Evolutionary conservation across 345 rosid species (phyloP).

Genomic region (Eucalyptus pumila): DNA sequence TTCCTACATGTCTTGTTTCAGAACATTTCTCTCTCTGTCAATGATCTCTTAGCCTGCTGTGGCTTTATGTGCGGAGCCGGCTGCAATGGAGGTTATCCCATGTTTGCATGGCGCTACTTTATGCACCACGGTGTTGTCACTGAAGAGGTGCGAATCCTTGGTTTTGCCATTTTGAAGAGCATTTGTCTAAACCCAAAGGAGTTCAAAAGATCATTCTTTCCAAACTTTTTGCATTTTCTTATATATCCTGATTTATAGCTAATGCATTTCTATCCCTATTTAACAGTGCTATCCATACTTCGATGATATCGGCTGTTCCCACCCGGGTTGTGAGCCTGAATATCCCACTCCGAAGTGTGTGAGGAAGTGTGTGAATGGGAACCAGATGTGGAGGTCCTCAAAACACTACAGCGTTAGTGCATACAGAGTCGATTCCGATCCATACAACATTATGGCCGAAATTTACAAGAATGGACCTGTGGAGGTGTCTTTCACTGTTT

Average conservation of each 20-base stretch:
- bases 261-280: neutral
- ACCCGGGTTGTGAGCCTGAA: constrained; percentile 94
- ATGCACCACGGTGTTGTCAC: constrained; percentile 73
- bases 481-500: constrained; percentile 86
- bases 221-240: neutral
- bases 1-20: constrained; percentile 11
- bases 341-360: constrained; percentile 77
- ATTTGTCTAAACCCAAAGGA: neutral
- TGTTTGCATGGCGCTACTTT: constrained; percentile 83
- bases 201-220: neutral
- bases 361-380: constrained; percentile 56
- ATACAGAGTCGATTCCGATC: constrained; percentile 60
- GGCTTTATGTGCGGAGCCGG: constrained; percentile 87
- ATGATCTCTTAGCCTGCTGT: constrained; percentile 92
- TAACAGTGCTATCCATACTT: constrained; percentile 90
- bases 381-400: constrained; percentile 62
- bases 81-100: constrained; percentile 84
- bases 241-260: neutral
- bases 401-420: constrained; percentile 72
- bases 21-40: constrained; percentile 76
- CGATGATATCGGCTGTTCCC: constrained; percentile 79
- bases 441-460: constrained; percentile 74
- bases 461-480: constrained; percentile 84
- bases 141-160: constrained; percentile 48
- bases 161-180: neutral